A percentile compares a stretch with the other conserved stretches of the same genome.
Evolutionary conservation across 257 asterid species (phyloP).

Genomic region (Gentiana macrophylla): DNA sequence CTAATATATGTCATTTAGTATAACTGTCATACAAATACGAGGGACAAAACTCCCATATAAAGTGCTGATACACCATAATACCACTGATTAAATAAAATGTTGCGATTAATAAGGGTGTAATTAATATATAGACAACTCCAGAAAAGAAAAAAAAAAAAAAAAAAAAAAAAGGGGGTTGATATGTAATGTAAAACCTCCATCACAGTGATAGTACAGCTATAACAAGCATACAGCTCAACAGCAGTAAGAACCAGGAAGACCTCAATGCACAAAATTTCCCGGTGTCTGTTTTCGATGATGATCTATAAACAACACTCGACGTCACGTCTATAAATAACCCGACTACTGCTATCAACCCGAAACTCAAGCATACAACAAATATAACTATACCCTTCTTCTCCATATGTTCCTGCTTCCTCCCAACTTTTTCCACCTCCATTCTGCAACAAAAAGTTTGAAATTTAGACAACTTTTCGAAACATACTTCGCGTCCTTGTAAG

Average conservation of each 20-base stretch:
- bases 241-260: constrained; percentile 66
- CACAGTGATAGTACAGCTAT: constrained; percentile 47
- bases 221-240: constrained; percentile 39
- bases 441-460: constrained; percentile 32
- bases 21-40: too few relatives aligned
- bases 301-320: constrained; percentile 28
- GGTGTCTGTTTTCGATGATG: constrained; percentile 17
- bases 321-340: constrained; percentile 36
- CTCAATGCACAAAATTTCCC: constrained; percentile 57
- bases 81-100: too few relatives aligned
- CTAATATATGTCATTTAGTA: too few relatives aligned
- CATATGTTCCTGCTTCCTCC: constrained; percentile 53
- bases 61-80: too few relatives aligned
- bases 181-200: not conserved
- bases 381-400: constrained; percentile 75
- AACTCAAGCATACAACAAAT: constrained; percentile 45
- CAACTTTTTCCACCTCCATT: constrained; percentile 48
- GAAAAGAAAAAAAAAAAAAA: too few relatives aligned
- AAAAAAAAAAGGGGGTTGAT: too few relatives aligned
- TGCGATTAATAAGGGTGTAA: too few relatives aligned
- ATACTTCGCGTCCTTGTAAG: too few relatives aligned
- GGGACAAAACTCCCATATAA: too few relatives aligned
- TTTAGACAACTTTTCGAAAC: not conserved
- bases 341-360: constrained; percentile 42
- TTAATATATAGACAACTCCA: too few relatives aligned